Base-by-base conservation (phyloP, 176 grass and related monocot genomes). In the Oryza glumipatula region DNA sequence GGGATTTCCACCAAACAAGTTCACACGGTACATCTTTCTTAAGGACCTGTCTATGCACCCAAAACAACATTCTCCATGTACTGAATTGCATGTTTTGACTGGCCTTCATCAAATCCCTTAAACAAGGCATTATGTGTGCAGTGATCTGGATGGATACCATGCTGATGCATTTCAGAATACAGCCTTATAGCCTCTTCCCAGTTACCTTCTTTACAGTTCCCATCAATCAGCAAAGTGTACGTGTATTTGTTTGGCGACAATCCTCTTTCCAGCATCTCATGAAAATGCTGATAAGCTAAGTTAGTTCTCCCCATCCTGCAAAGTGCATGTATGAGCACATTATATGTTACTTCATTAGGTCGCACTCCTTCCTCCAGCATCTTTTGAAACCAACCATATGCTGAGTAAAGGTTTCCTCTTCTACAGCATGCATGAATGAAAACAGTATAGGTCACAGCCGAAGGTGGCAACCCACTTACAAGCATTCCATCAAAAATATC, bases 41-140 rank as follows among this genome's bases (percentile, higher is more conserved):
- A 58, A 72, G 58, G 60, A 90, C 10, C 82, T 36, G 9, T 83
- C 86, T 89, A 97, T 77, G 67, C 80, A 79, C 84, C 47, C 68
- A 97, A 86, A 91, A 97, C 83, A 75, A 86, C 82, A 89, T 89
- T 96, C 71, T 96, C 91, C 79, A 96, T 54, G 82, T 91, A 93
- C 11, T 81, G 85, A 78, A 91, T 48, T 73, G 89, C 74, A 83
- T 58, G 78, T 43, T 82, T 64, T 77, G 82, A 90, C 68, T 81
- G 73, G 43, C 82, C 83, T 86, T 91, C 78, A 73, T 83, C 86
- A 91, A 91, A 88, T 82, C 88, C 86, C 74, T 90, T 88, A 73
- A 96, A 91, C 83, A 96, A 84, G 77, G 84, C 69, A 51, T 80
- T 81, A 48, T 81, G 82, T 52, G 89, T 91, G 52, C 36, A 84